Base-by-base conservation (phyloP, 169 alveolate genomes). In the Cystoisospora suis region DNA sequence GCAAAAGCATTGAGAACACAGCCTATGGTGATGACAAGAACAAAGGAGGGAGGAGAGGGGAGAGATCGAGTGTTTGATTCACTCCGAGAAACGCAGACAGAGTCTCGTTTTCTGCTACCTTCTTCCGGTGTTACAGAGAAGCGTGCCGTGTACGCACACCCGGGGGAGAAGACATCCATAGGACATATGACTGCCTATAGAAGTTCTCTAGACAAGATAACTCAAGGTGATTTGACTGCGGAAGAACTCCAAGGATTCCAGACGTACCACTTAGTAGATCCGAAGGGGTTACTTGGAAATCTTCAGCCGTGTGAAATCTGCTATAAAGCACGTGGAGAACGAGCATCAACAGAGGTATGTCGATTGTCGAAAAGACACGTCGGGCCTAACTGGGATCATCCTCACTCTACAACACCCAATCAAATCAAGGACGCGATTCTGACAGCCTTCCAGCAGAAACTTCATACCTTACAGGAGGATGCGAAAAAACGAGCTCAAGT, bases 291-390 rank as follows among this genome's bases (percentile, higher is more conserved):
- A 44, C 81, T 91, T 34, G 91, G 90, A 6, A 40, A 77, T 0
- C 59, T 91, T 87, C 89, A 86, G 86, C 94, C 94, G 42, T 91
- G 94, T 53, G 87, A 58, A 69, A 83, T 47, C 17, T 91, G 94
- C 53, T 86, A 91, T 32, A 85, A 86, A 59, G 40, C 70, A 72
- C 80, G 61, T 34, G 97, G 97, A 29, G 81, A 94, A n/a, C 91
- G 89, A 85, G 97, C 97, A 3, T 94, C 94, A 49, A 95, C 94
- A 3, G 95, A 95, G 70, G 94, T 95, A 32, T 95, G 97, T 80
- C 70, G 97, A 36, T 81, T 95, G 29, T 86, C 95, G 32, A 93
- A 93, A 85, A 47, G 96, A 40, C 97, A 95, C 81, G 49, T 95
- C 47, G 70, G 91, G 9, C 93, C 96, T 3, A 95, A 94, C 89